A percentile compares a stretch with the other conserved stretches of the same genome.
Conservation (phyloP, 1,284 basidiomycete species). For the Salmacisia buchloeana region DNA sequence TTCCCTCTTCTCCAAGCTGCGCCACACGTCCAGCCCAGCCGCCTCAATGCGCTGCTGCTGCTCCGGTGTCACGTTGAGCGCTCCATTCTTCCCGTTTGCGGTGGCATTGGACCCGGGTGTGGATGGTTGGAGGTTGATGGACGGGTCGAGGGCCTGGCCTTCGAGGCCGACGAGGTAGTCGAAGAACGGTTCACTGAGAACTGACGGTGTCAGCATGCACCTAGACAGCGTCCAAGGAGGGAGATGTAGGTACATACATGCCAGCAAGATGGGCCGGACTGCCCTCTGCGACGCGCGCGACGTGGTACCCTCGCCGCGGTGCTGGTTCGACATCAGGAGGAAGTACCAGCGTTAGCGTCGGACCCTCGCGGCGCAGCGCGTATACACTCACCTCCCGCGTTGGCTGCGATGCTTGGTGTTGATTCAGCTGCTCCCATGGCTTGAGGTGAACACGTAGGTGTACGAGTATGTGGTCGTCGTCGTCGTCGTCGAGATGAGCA, state of each 20-base stretch:
- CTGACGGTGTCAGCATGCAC: neutral
- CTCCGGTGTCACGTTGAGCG: neutral
- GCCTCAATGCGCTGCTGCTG: neutral
- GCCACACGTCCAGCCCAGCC: conserved; percentile 37
- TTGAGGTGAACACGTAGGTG: too few relatives aligned
- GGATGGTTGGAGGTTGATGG: conserved; percentile 20
- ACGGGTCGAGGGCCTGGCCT: conserved; percentile 39
- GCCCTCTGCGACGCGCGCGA: conserved; percentile 49
- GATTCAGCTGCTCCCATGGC: conserved; percentile 9
- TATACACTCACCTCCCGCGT: conserved; percentile 1
- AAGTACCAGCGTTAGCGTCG: neutral
- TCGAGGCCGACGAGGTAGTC: conserved; percentile 91
- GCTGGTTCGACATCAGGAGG: conserved; percentile 11
- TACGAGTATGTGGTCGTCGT: too few relatives aligned
- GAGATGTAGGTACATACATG: conserved; percentile 53
- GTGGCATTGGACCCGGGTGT: neutral
- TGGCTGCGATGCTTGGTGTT: neutral
- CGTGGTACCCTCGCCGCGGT: conserved; percentile 45
- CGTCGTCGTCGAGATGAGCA: too few relatives aligned
- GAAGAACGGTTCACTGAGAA: conserved; percentile 75
- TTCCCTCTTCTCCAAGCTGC: conserved; percentile 72
- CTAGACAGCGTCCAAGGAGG: neutral
- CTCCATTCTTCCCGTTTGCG: too few relatives aligned
- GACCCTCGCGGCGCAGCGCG: neutral
- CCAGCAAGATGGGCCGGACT: conserved; percentile 62